Evolutionary conservation across 2,329 filamentous ascomycete species (phyloP).

Genomic region (Epichloe sibirici): DNA sequence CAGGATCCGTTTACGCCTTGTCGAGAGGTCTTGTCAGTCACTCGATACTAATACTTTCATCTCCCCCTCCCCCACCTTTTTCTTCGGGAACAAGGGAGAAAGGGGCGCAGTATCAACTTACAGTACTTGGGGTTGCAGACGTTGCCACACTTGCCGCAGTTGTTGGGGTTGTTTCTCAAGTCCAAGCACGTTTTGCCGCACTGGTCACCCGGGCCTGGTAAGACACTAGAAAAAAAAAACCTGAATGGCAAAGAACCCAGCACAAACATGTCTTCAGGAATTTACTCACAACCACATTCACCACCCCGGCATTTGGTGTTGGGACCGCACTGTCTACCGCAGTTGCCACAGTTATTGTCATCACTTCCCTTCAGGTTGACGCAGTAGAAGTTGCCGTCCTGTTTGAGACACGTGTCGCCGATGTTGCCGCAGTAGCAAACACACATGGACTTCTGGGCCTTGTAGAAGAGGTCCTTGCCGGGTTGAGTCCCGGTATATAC

Average conservation of each 20-base stretch:
- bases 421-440: background rate
- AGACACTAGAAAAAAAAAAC: background rate
- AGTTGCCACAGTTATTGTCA: background rate
- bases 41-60: too few relatives aligned
- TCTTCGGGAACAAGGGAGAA: background rate
- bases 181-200: background rate
- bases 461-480: background rate
- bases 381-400: background rate
- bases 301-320: background rate
- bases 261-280: background rate
- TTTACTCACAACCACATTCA: background rate
- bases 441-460: background rate
- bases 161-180: background rate
- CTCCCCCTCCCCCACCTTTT: too few relatives aligned
- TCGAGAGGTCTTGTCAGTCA: background rate
- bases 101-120: background rate
- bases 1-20: background rate
- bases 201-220: background rate
- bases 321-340: background rate
- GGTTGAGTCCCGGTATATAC: background rate
- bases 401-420: background rate
- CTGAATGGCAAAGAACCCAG: background rate
- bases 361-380: background rate
- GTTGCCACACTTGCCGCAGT: conserved; percentile 1
- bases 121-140: background rate